Evolutionary conservation across 495 filamentous ascomycete genomes (phyloP).

Genomic region (Opeltia flavorubescens): DNA sequence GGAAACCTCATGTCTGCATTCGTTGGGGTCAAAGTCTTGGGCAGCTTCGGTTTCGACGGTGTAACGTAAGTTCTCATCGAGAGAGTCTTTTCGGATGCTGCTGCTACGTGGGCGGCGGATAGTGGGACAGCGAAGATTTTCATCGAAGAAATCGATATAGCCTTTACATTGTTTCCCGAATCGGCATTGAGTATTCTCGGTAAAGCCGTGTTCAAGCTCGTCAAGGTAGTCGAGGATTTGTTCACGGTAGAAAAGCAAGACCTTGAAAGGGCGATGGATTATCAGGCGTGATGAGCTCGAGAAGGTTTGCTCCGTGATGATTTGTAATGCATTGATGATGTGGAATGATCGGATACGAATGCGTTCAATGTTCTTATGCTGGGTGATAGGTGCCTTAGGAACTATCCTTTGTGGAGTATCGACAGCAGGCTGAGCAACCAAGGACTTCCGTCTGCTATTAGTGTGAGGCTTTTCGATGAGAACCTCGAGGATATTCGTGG

Average conservation of each 20-base stretch:
- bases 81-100: not conserved
- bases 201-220: conserved; percentile 12
- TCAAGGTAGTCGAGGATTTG: conserved; percentile 9
- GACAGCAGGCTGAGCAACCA: not conserved
- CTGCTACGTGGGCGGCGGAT: not conserved
- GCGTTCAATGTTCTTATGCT: conserved; percentile 9
- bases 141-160: not conserved
- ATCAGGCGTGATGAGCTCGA: conserved; percentile 10
- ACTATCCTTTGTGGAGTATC: conserved; percentile 1
- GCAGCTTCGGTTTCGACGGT: not conserved
- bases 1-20: conserved; percentile 9
- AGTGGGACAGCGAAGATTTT: not conserved
- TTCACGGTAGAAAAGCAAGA: conserved; percentile 12
- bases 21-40: not conserved
- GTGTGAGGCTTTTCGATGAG: conserved; percentile 10
- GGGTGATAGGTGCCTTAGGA: not conserved
- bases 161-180: conserved; percentile 7
- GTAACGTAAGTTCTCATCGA: not conserved
- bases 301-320: conserved; percentile 10
- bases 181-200: conserved; percentile 2
- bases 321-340: conserved; percentile 13
- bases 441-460: conserved; percentile 4
- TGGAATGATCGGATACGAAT: conserved; percentile 15
- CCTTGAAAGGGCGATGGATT: conserved; percentile 16
- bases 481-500: conserved; percentile 9